These are phyloP conservation scores for Wickerhamiella occidentalis DNA, from an alignment of 805 yeast genomes.

Conservation along the genomic window DNA sequence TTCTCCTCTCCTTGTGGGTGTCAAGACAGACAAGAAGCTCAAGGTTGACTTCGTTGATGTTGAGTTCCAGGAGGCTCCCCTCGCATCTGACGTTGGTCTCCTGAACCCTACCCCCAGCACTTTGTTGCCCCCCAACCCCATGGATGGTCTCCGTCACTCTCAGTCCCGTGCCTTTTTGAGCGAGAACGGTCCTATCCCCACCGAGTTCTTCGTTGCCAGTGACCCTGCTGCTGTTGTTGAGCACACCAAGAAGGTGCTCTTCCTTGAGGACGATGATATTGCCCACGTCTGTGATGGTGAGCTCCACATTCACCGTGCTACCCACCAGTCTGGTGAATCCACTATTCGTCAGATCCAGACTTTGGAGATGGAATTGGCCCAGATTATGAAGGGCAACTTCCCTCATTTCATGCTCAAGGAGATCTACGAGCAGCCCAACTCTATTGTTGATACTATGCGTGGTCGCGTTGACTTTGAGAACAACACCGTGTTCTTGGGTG, in stretches of 20 bases:
- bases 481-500: slow-evolving; percentile 71
- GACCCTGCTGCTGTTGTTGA: slow-evolving; percentile 95
- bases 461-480: slow-evolving; percentile 93
- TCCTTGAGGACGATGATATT: slow-evolving; percentile 95
- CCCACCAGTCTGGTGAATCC: slow-evolving; percentile 69
- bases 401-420: slow-evolving; percentile 98
- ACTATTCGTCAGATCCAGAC: slow-evolving; percentile 94
- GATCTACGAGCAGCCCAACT: slow-evolving; percentile 96
- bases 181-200: slow-evolving; percentile 91
- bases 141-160: slow-evolving; percentile 65
- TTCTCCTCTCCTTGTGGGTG: slow-evolving; percentile 94
- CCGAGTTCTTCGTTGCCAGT: slow-evolving; percentile 89
- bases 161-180: slow-evolving; percentile 94
- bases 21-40: slow-evolving; percentile 80
- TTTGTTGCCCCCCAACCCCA: slow-evolving; percentile 38
- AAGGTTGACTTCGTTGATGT: slow-evolving; percentile 98
- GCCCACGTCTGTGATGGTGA: slow-evolving; percentile 98
- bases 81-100: slow-evolving; percentile 18
- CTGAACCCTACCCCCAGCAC: slow-evolving; percentile 19
- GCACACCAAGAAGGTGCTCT: slow-evolving; percentile 93
- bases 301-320: slow-evolving; percentile 93
- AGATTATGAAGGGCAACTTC: slow-evolving; percentile 95
- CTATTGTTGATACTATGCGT: slow-evolving; percentile 97
- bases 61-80: slow-evolving; percentile 66
- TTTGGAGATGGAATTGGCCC: slow-evolving; percentile 89